Base-by-base conservation (phyloP, 331 rosid genomes). In the Dryas integrifolia region DNA sequence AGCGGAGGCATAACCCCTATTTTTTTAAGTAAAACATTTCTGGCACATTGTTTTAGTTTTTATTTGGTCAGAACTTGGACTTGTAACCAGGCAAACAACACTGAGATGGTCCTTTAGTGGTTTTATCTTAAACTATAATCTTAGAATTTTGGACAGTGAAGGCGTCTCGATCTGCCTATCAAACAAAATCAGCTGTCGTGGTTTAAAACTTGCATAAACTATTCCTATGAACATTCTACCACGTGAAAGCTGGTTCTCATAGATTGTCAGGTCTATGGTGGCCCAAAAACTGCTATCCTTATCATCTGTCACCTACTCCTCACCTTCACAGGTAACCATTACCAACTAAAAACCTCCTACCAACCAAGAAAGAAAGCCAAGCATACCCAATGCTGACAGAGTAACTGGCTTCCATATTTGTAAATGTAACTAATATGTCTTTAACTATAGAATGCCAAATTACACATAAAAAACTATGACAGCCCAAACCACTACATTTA, bases 401-500 rank as follows among this genome's bases (percentile, higher is more conserved):
- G 39, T 0, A 68, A 50, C 60, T 11, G 35, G 46, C 35, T 51
- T 68, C 61, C 59, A 51, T 48, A 30, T 35, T 10, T n/a, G 30
- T 68, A 51, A 68, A 10, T 35, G 12, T 7, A 12, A 13, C 43
- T 13, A 9, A 49, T 53, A 62, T n/a, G 2, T 21, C 43, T 10
- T 18, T 41, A 57, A 7, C 4, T 6, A 16, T 5, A 39, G 46
- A 21, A 39, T 15, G 40, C 40, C 57, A 0, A 48, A 10, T 24
- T 45, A 58, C 18, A 46, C 61, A 57, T 49, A 57, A 41, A 55
- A 16, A 44, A 39, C 35, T 21, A 43, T 6, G 66, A 53, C 43
- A 38, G 39, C 47, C 7, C 58, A 41, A 74, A 35, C 68, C 61
- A 57, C 15, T 51, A n/a, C 40, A 13, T n/a, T 53, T 74, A 68